Base-by-base conservation (phyloP, 345 rosid genomes). In the Brassica juncea region DNA sequence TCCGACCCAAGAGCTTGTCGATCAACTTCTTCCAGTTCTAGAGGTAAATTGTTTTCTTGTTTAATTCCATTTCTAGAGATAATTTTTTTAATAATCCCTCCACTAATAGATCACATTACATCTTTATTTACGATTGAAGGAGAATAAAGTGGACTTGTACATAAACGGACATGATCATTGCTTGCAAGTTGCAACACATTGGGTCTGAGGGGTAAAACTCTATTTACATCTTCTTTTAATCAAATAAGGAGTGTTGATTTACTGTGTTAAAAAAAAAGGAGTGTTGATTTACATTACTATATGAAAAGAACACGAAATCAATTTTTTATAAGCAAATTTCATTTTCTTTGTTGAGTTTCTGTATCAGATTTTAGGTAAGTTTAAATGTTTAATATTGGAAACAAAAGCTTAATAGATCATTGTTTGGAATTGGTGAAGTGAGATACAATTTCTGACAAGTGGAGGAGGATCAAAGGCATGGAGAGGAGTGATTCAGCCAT, bases 401-500 rank as follows among this genome's bases (percentile, higher is more conserved):
- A 0, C 5, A 14, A 54, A 55, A 54, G 0, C 14, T 65, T 9
- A 31, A 11, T 39, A 32, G 49, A 30, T 3, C 44, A 19, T 30
- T 34, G 5, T 19, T 57, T 58, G 35, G 9, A 44, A 71, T n/a
- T 58, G 47, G 67, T 80, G 84, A 86, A 91, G 97, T 42, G 73
- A 67, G 23, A 83, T 82, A 1, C 85, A 88, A 71, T 91, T 75
- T 73, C 59, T 93, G 2, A 93, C 98, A 1, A 91, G 93, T 66
- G 97, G 97, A 8, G 97, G 90, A 6, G 97, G 98, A 4, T 93
- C 98, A 28, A 89, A 91, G 75, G 94, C 98, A 39, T 93, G 97
- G 98, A 85, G 82, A 70, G 97, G 97, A 3, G 79, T 59, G 16
- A 30, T 86, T 0, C 25, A 3, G 4, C 72, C 82, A 76, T 83